Percentiles rank a stretch among this genome's conserved stretches.
Evolutionary conservation across 192 early-diverging fungal genomes (phyloP).

Genomic region (Rhizophagus clarus): DNA sequence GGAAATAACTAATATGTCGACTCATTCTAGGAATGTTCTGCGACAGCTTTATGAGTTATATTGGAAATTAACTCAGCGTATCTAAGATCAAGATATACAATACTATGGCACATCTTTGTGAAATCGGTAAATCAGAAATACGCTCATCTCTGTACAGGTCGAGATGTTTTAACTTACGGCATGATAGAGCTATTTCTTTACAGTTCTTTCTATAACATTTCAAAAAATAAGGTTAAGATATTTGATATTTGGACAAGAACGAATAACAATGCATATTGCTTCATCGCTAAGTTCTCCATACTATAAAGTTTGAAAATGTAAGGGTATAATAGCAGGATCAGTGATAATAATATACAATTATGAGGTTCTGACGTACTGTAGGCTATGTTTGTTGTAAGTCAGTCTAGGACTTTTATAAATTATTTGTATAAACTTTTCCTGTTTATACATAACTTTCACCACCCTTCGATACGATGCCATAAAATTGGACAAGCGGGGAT

Average conservation of each 20-base stretch:
- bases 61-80: not conserved
- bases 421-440: too few relatives aligned
- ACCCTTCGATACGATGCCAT: too few relatives aligned
- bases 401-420: too few relatives aligned
- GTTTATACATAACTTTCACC: too few relatives aligned
- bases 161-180: constrained; percentile 3
- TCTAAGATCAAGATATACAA: not conserved
- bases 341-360: too few relatives aligned
- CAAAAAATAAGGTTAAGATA: not conserved
- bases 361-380: too few relatives aligned
- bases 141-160: not conserved
- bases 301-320: too few relatives aligned
- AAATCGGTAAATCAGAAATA: constrained; percentile 13
- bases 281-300: too few relatives aligned
- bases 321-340: too few relatives aligned
- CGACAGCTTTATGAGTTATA: not conserved
- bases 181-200: not conserved
- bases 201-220: not conserved
- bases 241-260: not conserved
- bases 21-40: not conserved
- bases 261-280: not conserved
- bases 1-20: not conserved
- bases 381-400: too few relatives aligned
- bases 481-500: too few relatives aligned
- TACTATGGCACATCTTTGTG: not conserved